Conservation (phyloP, 2,329 filamentous ascomycete genomes). For the Colletotrichum melonis region DNA sequence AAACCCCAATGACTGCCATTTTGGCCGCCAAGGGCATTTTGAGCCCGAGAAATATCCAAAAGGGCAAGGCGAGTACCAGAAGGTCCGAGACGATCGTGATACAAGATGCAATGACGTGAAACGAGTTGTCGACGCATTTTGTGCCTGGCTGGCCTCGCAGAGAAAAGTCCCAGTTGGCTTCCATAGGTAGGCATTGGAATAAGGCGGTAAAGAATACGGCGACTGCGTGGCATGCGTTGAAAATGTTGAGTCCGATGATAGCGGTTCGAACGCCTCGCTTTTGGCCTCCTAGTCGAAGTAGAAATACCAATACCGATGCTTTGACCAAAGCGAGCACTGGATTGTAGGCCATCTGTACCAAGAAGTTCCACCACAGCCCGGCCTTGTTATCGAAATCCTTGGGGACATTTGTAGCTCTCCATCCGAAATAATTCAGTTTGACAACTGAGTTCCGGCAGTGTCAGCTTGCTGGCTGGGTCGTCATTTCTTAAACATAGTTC, state of each 20-base stretch:
- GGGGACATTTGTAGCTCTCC: constrained; percentile 28
- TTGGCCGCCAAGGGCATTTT: constrained; percentile 52
- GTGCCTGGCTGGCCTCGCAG: neutral
- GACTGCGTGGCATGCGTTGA: constrained; percentile 41
- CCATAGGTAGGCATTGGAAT: constrained; percentile 53
- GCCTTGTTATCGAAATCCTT: constrained; percentile 33
- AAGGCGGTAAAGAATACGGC: constrained; percentile 50
- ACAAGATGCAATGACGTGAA: constrained; percentile 1
- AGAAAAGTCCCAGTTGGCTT: constrained; percentile 44
- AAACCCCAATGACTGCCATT: constrained; percentile 51
- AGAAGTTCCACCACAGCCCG: constrained; percentile 43
- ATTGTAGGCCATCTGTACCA: constrained; percentile 55
- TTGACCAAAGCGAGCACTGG: constrained; percentile 58
- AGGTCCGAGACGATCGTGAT: constrained; percentile 7
- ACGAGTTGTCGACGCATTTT: neutral
- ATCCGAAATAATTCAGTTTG: constrained; percentile 45
- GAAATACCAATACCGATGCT: constrained; percentile 55
- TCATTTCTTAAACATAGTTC: neutral
- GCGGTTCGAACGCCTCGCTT: constrained; percentile 44
- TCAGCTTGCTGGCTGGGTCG: neutral
- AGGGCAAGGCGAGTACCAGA: constrained; percentile 43
- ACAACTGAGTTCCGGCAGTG: constrained; percentile 29
- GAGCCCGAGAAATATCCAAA: constrained; percentile 52
- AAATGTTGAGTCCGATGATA: neutral
- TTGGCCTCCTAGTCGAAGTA: constrained; percentile 52